Base-by-base conservation (phyloP, 2,329 filamentous ascomycete species). In the Aspergillus brasiliensis region DNA sequence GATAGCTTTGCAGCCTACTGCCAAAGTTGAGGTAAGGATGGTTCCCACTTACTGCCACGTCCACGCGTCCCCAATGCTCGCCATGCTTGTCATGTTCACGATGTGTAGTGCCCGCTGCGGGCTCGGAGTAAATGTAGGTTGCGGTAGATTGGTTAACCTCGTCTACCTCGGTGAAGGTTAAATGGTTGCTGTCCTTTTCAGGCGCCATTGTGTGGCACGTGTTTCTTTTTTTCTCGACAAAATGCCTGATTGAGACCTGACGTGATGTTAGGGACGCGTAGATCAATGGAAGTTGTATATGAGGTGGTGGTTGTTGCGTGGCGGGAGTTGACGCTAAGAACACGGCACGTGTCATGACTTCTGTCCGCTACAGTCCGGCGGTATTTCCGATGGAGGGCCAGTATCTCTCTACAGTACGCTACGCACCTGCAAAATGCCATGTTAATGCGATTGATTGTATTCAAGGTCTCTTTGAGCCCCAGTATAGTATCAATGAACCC, bases 121-220 rank as follows among this genome's bases (percentile, higher is more conserved):
- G 62, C 49, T 68, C 64, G 3, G 80, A 78, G 56, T 80, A 78
- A 56, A 85, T 68, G 63, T 84, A 86, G 0, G 81, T 82, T 5
- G 78, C 76, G 3, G 74, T 78, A 11, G 81, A 69, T 60, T 77
- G 77, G 23, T 82, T 82, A 19, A 82, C 79, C 58, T 84, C 82
- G 67, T 86, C 82, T 21, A 73, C 72, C 60, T 77, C 75, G 13
- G 55, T 69, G 34, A 77, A 68, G n/a, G 67, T 69, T 19, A 76
- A 28, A 56, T 63, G 60, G 27, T 15, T 58, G 51, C 38, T 56
- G 38, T 34, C 47, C 23, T 31, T 40, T 46, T 57, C 51, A 23
- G 54, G 54, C 27, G 63, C 42, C 69, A 70, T 69, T 25, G 3
- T 62, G 19, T 31, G 40, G 52, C n/a, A 17, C 46, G 31, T 23